A percentile compares a stretch with the other conserved stretches of the same genome.
Conservation (phyloP, 1,284 basidiomycete species). For the Cutaneotrichosporon daszewskae region DNA sequence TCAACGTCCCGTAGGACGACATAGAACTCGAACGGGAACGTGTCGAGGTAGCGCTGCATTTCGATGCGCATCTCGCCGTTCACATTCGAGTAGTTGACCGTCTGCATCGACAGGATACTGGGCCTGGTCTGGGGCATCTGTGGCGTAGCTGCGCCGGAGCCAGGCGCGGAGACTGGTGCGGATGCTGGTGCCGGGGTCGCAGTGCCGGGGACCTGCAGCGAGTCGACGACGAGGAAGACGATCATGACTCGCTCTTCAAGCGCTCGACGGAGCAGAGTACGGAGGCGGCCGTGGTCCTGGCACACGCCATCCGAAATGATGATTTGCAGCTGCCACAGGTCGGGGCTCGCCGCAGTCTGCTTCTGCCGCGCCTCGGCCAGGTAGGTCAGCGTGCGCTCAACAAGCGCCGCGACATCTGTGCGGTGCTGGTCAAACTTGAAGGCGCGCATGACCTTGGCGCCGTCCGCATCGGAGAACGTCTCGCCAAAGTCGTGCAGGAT, state of each 20-base stretch:
- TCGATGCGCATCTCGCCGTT: conserved; percentile 81
- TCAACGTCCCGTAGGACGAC: conserved; percentile 88
- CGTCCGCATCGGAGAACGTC: conserved; percentile 70
- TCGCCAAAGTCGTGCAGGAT: conserved; percentile 81
- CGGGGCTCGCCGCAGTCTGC: conserved; percentile 59
- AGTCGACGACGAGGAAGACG: conserved; percentile 94
- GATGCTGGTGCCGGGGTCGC: conserved; percentile 25
- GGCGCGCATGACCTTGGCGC: conserved; percentile 70
- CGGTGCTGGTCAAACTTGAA: conserved; percentile 88
- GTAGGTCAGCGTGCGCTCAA: conserved; percentile 74
- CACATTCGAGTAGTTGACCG: conserved; percentile 79
- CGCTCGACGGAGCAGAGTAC: conserved; percentile 74
- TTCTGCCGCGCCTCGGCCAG: conserved; percentile 70
- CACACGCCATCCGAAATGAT: conserved; percentile 99
- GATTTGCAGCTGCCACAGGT: conserved; percentile 96
- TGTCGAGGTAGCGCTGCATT: conserved; percentile 85
- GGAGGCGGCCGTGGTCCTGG: conserved; percentile 84
- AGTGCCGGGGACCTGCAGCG: conserved; percentile 49
- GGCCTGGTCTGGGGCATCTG: conserved; percentile 16
- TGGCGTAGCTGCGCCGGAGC: conserved; percentile 11
- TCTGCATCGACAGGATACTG: conserved; percentile 82
- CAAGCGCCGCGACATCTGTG: conserved; percentile 79
- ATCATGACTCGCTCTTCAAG: conserved; percentile 90
- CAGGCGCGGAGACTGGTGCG: conserved; percentile 14
- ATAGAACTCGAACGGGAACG: conserved; percentile 98